Evolutionary conservation across 2,329 filamentous ascomycete genomes (phyloP), one percentile per base, ranked within the genome.

Genomic region (Colletotrichum sojae): DNA sequence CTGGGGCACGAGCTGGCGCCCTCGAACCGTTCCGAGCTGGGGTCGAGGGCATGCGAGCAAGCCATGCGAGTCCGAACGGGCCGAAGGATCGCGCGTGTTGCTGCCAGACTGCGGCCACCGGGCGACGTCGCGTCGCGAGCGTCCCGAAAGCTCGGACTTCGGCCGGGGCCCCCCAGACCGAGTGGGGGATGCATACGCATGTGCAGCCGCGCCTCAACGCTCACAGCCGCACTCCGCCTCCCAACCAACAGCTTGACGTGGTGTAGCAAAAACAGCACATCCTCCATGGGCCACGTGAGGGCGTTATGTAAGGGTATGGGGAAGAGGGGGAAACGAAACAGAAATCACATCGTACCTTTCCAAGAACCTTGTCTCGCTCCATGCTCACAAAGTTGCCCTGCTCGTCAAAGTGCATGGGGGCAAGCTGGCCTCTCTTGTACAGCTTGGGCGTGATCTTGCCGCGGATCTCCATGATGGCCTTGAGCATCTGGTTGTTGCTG

Each of bases 401-500:
- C 65, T 94, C 92, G 77, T 97, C 93, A 79, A 97, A 98, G 80
- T 97, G 93, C 76, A 91, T 84, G 49, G 88, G 86, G 15, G 91
- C 90, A 70, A 97, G 87, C 72, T 94, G 87, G 3, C 95, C 94
- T 60, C 92, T 92, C 75, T 94, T 94, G 76, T 97, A 91, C 71
- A 98, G 86, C 80, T 98, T 98, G 54, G 92, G 90, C 36, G 94
- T 95, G 71, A 98, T 91, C 80, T 95, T 97, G 76, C 96, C 96
- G 55, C 97, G 91, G 75, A 95, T 94, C 78, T 99, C 95, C 91
- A 98, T 97, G 75, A 99, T 97, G 20, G 92, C 91, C 72, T 94
- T 93, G 69, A 99, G 89, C 96, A 99, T 99, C 83, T 97, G 94
- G 78, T 99, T 99, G 84, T 99, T 99, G 82, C 94, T 96, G 72